Base-by-base conservation (phyloP, 257 asterid genomes). In the Verbena officinalis region DNA sequence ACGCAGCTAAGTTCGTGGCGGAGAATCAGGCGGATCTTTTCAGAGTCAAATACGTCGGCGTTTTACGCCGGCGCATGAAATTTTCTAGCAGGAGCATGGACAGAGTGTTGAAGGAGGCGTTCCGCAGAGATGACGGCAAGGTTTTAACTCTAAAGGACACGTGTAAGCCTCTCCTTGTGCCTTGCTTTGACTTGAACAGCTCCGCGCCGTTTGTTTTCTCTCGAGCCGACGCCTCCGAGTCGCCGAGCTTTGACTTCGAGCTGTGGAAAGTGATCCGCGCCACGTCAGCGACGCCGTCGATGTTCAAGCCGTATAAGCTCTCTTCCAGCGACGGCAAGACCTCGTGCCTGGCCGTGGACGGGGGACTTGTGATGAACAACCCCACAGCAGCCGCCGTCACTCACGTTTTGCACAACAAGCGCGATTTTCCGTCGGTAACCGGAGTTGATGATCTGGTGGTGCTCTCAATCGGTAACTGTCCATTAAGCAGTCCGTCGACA, bases 371-470 rank as follows among this genome's bases (percentile, higher is more conserved):
- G 65, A 94, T 94, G 99, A 94, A 88, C 79, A 94, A 94, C 62
- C 99, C 99, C 0, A 76, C 99, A 2, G 95, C 97, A 1, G 97
- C 99, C 24, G 99, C 99, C 44, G 89, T 90, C 20, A 94, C 97
- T 45, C 99, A 94, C 76, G 99, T 90, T 10, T 65, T 94, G 59
- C 96, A 94, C 75, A 94, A 94, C 71, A 94, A 94, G 75, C 87
- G 95, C 0, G 97, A 94, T 59, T 94, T 94, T 36, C 97, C 97
- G 38, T 44, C 87, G 42, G 97, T 87, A 3, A 90, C 83, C 17
- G 87, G 96, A 17, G 87, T 94, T 6, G 99, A 94, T 21, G 97
- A 88, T 62, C 80, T 94, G 4, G 54, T 94, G 62, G 86, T 90
- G 40, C 86, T 94, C 7, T 94, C 99, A 0, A 66, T 93, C 51